Evolutionary conservation across 495 filamentous ascomycete genomes (phyloP).

Genomic region (Penicillium angulare): DNA sequence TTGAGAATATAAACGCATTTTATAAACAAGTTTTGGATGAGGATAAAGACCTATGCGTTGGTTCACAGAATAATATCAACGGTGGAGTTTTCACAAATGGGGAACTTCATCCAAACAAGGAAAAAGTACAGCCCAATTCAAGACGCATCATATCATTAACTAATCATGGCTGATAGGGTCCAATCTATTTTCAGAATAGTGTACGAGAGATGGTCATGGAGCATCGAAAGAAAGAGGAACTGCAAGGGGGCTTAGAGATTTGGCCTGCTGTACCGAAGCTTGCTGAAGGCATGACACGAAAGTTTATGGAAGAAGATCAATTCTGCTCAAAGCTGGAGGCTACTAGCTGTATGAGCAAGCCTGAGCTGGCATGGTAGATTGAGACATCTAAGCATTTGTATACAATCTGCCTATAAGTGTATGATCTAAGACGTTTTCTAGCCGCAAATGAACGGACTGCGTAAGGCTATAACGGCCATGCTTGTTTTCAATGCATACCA

Average conservation of each 20-base stretch:
- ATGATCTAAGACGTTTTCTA: too few relatives aligned
- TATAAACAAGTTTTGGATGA: slow-evolving; percentile 47
- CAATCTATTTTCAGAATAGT: slow-evolving; percentile 44
- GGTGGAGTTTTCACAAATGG: slow-evolving; percentile 50
- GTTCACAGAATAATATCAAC: slow-evolving; percentile 45
- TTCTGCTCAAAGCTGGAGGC: slow-evolving; percentile 30
- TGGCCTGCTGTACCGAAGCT: slow-evolving; percentile 38
- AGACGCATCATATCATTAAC: too few relatives aligned
- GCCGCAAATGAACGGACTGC: too few relatives aligned
- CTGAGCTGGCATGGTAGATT: slow-evolving; percentile 25
- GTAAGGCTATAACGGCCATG: too few relatives aligned
- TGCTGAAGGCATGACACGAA: slow-evolving; percentile 8
- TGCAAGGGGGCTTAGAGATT: slow-evolving; percentile 34
- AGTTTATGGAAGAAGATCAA: slow-evolving; percentile 22
- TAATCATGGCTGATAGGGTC: slow-evolving; percentile 26
- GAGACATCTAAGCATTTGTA: neutral
- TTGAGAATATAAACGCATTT: slow-evolving; percentile 40
- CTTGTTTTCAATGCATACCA: too few relatives aligned
- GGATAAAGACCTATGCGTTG: slow-evolving; percentile 48
- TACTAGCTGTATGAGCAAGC: slow-evolving; percentile 17
- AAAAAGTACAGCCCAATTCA: slow-evolving; percentile 40
- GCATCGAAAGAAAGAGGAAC: slow-evolving; percentile 36
- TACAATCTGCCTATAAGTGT: neutral
- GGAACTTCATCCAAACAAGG: slow-evolving; percentile 48
- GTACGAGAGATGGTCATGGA: slow-evolving; percentile 38